Evolutionary conservation across 495 filamentous ascomycete genomes (phyloP), one percentile per base, ranked within the genome.

Genomic region (Aspergillus wentii): DNA sequence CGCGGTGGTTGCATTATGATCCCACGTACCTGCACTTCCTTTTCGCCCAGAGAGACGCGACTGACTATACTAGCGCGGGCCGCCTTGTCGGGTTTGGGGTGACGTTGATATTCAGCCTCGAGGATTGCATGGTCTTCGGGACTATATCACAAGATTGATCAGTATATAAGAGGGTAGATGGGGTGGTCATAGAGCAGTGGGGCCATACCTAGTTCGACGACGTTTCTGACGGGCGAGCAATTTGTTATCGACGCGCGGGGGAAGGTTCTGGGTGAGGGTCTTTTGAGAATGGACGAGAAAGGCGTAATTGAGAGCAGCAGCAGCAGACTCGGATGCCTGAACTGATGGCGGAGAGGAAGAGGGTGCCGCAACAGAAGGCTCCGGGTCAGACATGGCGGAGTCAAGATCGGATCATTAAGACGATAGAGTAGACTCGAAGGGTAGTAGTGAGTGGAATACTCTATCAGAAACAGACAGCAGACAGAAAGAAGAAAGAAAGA

Each of bases 31-130:
- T 97, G 94, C 13, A 97, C 88, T 71, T 96, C 91, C 61, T 96
- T 96, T 66, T 99, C 92, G 44, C 86, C 92, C 49, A 99, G 74
- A 30, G 85, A 81, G 37, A 97, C 94, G 56, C 78, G 80, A 60
- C 75, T 78, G 37, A 90, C 84, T 41, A 99, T 87, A 50, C 81
- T 83, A 30, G 83, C 73, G 55, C 92, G 85, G 53, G 85, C 82
- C 11, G 79, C 72, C 62, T 96, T 96, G 68, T 97, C 92, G 36
- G 94, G 94, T 57, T 95, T 95, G 3, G 88, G 74, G 54, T 96
- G 90, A 23, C 69, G 71, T 45, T 79, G 72, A 57, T 94, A 97
- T 50, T 92, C 90, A 17, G 81, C 74, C 64, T 97, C 91, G 34
- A 98, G 83, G 43, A 91, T 79, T 4, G 83, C 78, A 68, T 96